These are phyloP conservation scores for Cochlearia excelsa DNA, from an alignment of 345 rosid genomes.

Conservation along the genomic window DNA sequence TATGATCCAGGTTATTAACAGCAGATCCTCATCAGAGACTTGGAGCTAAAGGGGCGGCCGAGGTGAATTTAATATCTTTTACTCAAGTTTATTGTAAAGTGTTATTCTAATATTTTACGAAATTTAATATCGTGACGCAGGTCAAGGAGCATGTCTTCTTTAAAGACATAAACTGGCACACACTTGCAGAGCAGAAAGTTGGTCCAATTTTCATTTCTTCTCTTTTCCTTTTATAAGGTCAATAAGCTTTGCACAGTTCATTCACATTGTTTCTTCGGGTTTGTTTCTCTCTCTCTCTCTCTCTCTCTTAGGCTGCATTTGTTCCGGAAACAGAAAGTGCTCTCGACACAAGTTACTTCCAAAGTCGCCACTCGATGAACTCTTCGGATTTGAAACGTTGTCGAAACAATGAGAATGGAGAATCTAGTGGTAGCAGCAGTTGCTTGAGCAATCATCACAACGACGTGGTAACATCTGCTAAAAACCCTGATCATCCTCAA, in stretches of 20 bases:
- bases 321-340: conserved; percentile 77
- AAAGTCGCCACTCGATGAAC: conserved; percentile 72
- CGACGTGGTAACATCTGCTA: conserved; percentile 52
- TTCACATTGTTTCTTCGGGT: neutral
- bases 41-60: conserved; percentile 85
- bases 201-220: neutral
- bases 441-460: conserved; percentile 71
- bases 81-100: conserved; percentile 7
- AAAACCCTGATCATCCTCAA: neutral
- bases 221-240: conserved; percentile 12
- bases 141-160: conserved; percentile 86
- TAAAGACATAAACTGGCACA: conserved; percentile 87
- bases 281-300: conserved; percentile 8
- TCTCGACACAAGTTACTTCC: conserved; percentile 84
- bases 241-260: conserved; percentile 2
- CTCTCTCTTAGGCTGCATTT: conserved; percentile 66
- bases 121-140: conserved; percentile 40
- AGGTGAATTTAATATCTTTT: conserved; percentile 50
- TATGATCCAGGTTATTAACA: conserved; percentile 60
- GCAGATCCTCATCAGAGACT: conserved; percentile 94
- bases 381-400: conserved; percentile 45
- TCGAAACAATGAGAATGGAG: conserved; percentile 59
- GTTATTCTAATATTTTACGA: neutral
- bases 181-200: conserved; percentile 88
- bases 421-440: conserved; percentile 69